Evolutionary conservation across 768 basidiomycete species (phyloP).

Genomic region (Rhodotorula kratochvilovae): DNA sequence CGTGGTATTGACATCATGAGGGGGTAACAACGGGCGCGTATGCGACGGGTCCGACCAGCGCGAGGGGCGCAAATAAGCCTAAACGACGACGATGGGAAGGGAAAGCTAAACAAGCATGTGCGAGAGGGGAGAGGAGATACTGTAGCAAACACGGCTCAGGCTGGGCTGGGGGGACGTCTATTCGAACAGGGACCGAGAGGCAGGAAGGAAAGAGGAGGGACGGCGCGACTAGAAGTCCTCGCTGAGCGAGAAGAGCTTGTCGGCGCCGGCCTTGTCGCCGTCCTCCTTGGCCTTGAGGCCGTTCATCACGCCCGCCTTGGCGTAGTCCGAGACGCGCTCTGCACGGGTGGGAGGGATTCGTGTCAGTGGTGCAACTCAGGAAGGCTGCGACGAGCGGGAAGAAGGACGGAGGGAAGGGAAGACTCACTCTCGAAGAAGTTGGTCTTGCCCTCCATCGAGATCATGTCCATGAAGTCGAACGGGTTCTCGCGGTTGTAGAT

Average conservation of each 20-base stretch:
- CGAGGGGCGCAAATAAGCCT: too few relatives aligned
- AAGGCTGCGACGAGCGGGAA: neutral
- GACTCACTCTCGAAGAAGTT: constrained; percentile 74
- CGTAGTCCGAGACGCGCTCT: constrained; percentile 68
- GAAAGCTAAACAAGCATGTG: too few relatives aligned
- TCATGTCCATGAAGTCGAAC: constrained; percentile 49
- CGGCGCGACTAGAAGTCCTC: constrained; percentile 4
- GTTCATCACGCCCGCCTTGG: constrained; percentile 50
- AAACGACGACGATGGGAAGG: too few relatives aligned
- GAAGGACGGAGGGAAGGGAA: neutral
- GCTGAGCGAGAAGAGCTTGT: constrained; percentile 38
- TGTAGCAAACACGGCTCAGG: too few relatives aligned
- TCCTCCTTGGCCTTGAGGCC: constrained; percentile 42
- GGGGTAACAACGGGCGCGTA: too few relatives aligned
- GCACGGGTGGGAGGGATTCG: neutral
- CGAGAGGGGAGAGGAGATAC: too few relatives aligned
- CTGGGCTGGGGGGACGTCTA: too few relatives aligned
- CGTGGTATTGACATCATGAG: too few relatives aligned
- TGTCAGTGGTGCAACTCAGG: neutral
- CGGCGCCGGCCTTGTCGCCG: constrained; percentile 14
- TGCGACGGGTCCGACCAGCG: too few relatives aligned
- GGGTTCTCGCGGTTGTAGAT: constrained; percentile 72
- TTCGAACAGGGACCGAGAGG: too few relatives aligned
- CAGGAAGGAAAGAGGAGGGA: too few relatives aligned
- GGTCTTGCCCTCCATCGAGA: constrained; percentile 84